phyloP scores from a whole-genome alignment of 2,329 filamentous ascomycete species.

The Monascus ruber region DNA sequence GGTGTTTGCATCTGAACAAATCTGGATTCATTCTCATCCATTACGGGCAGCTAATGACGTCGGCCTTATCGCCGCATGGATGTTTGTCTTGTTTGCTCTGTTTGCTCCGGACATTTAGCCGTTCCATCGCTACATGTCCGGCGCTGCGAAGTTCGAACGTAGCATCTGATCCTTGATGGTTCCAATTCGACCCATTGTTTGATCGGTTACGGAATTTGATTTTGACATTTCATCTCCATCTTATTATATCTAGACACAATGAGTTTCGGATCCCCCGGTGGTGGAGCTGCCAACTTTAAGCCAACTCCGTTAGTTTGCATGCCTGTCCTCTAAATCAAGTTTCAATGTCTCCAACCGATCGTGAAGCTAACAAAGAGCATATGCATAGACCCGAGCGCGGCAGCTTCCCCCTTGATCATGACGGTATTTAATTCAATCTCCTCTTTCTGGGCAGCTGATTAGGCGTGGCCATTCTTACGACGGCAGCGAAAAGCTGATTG shows the following conservation, averaged over 20 bases:
- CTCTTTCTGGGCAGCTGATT: neutral
- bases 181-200: too few relatives aligned
- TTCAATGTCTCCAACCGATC: neutral
- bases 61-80: neutral
- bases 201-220: too few relatives aligned
- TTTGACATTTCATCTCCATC: too few relatives aligned
- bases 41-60: too few relatives aligned
- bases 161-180: too few relatives aligned
- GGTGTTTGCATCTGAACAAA: too few relatives aligned
- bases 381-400: slow-evolving; percentile 66
- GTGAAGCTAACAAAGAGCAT: too few relatives aligned
- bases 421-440: slow-evolving; percentile 42
- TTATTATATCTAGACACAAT: slow-evolving; percentile 9
- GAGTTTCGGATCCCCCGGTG: slow-evolving; percentile 61
- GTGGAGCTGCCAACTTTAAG: slow-evolving; percentile 51
- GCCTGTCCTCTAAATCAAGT: neutral
- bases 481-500: too few relatives aligned
- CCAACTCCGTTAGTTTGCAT: slow-evolving; percentile 53
- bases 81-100: slow-evolving; percentile 14
- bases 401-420: slow-evolving; percentile 92
- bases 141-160: too few relatives aligned
- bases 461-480: neutral
- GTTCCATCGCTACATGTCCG: too few relatives aligned
- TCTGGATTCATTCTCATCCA: too few relatives aligned
- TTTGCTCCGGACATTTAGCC: too few relatives aligned